Base-by-base conservation (phyloP, 495 filamentous ascomycete species). In the Trichocladium uniseriatum region DNA sequence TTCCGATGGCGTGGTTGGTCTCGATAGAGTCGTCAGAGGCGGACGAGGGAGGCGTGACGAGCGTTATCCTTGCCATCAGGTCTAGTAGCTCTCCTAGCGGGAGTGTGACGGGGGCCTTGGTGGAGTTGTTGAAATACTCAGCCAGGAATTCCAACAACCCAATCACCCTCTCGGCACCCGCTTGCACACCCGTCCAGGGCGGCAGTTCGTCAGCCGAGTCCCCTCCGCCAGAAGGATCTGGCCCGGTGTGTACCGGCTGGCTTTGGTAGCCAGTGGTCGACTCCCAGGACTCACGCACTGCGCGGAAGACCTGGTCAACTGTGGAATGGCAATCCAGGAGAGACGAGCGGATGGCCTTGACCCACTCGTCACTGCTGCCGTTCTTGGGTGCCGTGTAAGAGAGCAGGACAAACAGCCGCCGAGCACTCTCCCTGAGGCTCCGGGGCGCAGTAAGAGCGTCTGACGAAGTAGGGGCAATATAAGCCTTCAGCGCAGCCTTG, bases 361-460 rank as follows among this genome's bases (percentile, higher is more conserved):
- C 69, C 89, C 89, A 95, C 65, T 89, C 85, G 18, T 83, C 78
- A 19, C 73, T 74, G 20, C 78, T 71, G 28, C 79, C 78, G 52
- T 84, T 83, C 61, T 91, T 94, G 0, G 84, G 78, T 3, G 83
- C 82, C 34, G 83, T 89, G 57, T 80, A 77, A 51, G 88, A 83
- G 1, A 94, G 71, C 21, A 81, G 71, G 8, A 87, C 73, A 31
- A 79, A 75, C 13, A 94, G 61, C 6, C 71, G 72, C 43, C 80
- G 78, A 10, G 82, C 73, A 31, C 67, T 68, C 37, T 76, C 62
- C 36, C 74, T 61, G 2, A 83, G 66, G 2, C 67, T 62, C 15
- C 67, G 62, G 18, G 81, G 69, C 13, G 75, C 73, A 24, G 69
- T 64, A 9, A 52, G 43, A 16, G 59, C 51, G 21, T 77, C 70